These are phyloP conservation scores for Cordyceps militaris DNA, from an alignment of 2,329 filamentous ascomycete genomes.

Conservation along the genomic window DNA sequence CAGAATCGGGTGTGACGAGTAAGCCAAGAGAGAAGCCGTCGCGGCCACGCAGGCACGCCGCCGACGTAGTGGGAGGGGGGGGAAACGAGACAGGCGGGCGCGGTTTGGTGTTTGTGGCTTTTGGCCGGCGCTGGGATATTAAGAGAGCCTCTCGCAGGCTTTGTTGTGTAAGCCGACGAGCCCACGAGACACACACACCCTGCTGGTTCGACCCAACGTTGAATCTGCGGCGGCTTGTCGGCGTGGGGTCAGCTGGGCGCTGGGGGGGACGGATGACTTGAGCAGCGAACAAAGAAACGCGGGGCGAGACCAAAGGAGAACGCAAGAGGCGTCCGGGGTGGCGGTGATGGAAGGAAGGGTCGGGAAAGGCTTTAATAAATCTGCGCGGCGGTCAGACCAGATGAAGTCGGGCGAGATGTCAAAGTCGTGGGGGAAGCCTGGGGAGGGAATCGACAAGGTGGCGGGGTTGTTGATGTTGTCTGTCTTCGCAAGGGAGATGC, in stretches of 20 bases:
- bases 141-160: neutral
- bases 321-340: neutral
- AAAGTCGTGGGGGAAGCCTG: neutral
- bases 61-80: neutral
- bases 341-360: neutral
- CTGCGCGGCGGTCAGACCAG: neutral
- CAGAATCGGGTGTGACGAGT: neutral
- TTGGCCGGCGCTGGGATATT: neutral
- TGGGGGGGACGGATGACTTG: neutral
- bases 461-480: neutral
- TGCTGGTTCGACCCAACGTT: neutral
- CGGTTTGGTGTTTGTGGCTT: neutral
- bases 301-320: neutral
- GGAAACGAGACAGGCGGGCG: neutral
- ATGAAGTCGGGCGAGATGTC: neutral
- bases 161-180: neutral
- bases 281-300: neutral
- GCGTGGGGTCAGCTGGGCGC: conserved; percentile 9
- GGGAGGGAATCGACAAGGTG: neutral
- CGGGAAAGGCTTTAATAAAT: neutral
- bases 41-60: neutral
- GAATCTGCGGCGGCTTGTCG: neutral
- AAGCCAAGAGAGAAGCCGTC: neutral
- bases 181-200: neutral
- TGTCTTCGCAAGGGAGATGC: neutral